These are phyloP conservation scores for Ganoderma multipileum DNA, from an alignment of 1,284 basidiomycete genomes.

Conservation along the genomic window DNA sequence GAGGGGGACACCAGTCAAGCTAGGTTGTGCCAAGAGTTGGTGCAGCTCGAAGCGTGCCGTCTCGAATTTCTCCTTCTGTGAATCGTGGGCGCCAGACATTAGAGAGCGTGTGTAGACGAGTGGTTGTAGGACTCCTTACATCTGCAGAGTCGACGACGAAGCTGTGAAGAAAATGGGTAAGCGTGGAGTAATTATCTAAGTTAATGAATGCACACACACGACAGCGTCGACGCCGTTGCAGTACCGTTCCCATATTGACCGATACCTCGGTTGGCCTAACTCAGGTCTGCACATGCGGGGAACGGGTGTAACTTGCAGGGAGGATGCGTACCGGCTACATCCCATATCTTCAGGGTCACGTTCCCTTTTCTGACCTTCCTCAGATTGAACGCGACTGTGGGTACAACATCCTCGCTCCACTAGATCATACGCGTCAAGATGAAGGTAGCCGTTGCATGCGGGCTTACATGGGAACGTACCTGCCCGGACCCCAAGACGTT, in stretches of 20 bases:
- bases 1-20: slow-evolving; percentile 82
- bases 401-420: slow-evolving; percentile 95
- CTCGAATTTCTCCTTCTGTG: slow-evolving; percentile 81
- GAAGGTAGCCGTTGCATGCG: neutral
- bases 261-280: slow-evolving; percentile 90
- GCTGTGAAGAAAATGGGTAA: slow-evolving; percentile 48
- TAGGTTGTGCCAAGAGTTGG: slow-evolving; percentile 79
- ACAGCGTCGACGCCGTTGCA: slow-evolving; percentile 95
- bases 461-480: slow-evolving; percentile 46
- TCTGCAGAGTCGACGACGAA: slow-evolving; percentile 92
- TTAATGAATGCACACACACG: slow-evolving; percentile 66
- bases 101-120: neutral
- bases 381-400: slow-evolving; percentile 93
- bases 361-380: slow-evolving; percentile 88
- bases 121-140: slow-evolving; percentile 51
- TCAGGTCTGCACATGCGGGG: slow-evolving; percentile 11
- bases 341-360: slow-evolving; percentile 94
- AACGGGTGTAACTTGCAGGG: neutral
- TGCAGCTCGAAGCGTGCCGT: slow-evolving; percentile 92
- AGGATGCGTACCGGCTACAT: slow-evolving; percentile 75
- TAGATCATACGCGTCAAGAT: slow-evolving; percentile 35
- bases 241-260: slow-evolving; percentile 95
- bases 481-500: slow-evolving; percentile 91
- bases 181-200: neutral
- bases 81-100: neutral